Percentiles rank a stretch among this genome's conserved stretches.
These are phyloP conservation scores for Fusarium protoensiforme DNA, from an alignment of 2,329 filamentous ascomycete species.

Conservation along the genomic window DNA sequence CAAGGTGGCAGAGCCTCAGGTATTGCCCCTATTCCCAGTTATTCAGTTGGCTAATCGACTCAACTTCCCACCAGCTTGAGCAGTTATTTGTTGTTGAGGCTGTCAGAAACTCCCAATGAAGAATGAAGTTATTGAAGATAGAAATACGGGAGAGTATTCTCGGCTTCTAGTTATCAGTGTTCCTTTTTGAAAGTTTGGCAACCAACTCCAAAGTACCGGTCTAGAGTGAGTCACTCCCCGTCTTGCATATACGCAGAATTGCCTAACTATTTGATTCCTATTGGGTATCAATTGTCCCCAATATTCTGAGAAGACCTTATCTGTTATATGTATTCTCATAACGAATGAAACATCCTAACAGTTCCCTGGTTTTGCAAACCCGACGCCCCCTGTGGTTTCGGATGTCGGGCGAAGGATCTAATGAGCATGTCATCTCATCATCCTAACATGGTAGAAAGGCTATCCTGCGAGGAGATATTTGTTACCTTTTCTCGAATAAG, in stretches of 20 bases:
- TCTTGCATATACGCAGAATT: not conserved
- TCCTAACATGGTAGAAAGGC: not conserved
- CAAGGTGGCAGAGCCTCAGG: not conserved
- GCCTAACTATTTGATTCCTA: not conserved
- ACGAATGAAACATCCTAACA: not conserved
- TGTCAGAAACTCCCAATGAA: not conserved
- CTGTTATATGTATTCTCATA: not conserved
- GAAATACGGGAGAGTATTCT: not conserved
- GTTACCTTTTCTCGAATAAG: too few species aligned
- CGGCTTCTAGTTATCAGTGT: not conserved
- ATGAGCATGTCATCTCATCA: not conserved
- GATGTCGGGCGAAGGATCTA: not conserved
- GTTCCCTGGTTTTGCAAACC: not conserved
- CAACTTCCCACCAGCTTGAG: not conserved
- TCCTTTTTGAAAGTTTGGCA: not conserved
- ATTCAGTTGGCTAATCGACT: not conserved
- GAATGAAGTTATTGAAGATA: not conserved
- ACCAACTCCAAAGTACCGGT: not conserved
- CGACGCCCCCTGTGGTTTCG: not conserved
- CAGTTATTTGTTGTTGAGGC: not conserved
- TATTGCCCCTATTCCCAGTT: not conserved
- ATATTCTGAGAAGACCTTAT: not conserved
- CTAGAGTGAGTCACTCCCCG: not conserved
- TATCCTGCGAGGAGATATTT: not conserved
- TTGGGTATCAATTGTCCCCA: not conserved